Conservation (phyloP, 108 stramenopile species). For the Skeletonema costatum region DNA sequence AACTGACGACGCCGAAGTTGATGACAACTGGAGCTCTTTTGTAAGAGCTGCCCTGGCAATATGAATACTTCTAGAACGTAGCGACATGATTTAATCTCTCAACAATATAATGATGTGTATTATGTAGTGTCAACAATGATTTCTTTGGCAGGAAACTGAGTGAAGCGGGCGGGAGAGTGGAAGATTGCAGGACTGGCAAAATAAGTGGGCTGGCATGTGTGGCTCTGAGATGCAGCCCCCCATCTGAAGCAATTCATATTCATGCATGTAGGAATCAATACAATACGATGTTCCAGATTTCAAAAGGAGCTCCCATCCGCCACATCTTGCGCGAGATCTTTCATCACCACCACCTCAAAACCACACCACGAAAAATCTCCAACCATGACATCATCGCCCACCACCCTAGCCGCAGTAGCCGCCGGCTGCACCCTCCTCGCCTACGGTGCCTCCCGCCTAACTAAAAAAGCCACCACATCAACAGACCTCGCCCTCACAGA, state of each 20-base stretch:
- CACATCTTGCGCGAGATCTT: no score
- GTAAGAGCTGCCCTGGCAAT: constrained; percentile 19
- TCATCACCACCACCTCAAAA: neutral
- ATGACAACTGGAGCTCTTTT: constrained; percentile 14
- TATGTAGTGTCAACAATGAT: no score
- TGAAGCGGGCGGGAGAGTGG: no score
- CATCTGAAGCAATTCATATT: no score
- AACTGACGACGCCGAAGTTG: neutral
- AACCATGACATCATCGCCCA: constrained; percentile 10
- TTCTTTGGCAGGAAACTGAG: no score
- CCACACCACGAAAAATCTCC: neutral
- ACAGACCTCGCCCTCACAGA: constrained; percentile 37
- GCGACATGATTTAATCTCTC: constrained; percentile 12
- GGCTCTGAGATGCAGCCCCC: no score
- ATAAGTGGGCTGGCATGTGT: no score
- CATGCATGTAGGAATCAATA: no score
- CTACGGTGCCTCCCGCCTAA: constrained; percentile 38
- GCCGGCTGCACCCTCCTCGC: constrained; percentile 42
- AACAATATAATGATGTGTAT: no score
- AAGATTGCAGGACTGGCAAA: no score
- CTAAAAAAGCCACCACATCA: neutral
- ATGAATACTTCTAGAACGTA: constrained; percentile 25
- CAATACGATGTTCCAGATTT: no score
- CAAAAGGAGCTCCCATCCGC: no score
- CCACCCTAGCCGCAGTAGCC: constrained; percentile 28